Conservation (phyloP, 371 early-diverging fungal species). For the Scutellospora calospora region DNA sequence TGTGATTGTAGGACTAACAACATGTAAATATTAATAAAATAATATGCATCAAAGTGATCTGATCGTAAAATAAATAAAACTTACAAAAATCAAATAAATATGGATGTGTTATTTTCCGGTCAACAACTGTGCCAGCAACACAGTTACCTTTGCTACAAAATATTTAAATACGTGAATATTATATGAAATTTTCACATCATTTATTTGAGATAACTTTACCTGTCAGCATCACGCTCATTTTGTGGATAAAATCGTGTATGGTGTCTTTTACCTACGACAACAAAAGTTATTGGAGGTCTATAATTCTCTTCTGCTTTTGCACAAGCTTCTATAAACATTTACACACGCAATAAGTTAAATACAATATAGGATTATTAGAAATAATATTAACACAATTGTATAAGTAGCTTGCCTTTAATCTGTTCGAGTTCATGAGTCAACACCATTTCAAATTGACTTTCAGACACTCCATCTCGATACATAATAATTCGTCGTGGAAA, state of each 20-base stretch:
- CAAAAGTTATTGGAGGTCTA: slow-evolving; percentile 63
- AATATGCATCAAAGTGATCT: neutral
- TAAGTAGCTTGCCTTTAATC: slow-evolving; percentile 49
- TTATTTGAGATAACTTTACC: neutral
- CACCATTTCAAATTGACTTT: slow-evolving; percentile 70
- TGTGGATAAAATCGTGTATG: slow-evolving; percentile 68
- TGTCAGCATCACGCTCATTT: slow-evolving; percentile 51
- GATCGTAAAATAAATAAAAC: slow-evolving; percentile 18
- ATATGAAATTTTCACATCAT: neutral
- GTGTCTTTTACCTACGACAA: slow-evolving; percentile 81
- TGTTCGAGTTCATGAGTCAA: slow-evolving; percentile 61
- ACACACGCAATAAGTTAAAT: neutral
- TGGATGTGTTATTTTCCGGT: slow-evolving; percentile 62
- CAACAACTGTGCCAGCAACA: slow-evolving; percentile 69
- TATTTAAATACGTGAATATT: neutral
- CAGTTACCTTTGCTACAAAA: slow-evolving; percentile 59
- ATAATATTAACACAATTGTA: neutral
- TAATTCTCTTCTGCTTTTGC: slow-evolving; percentile 40
- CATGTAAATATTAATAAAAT: slow-evolving; percentile 24
- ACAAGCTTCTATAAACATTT: slow-evolving; percentile 19
- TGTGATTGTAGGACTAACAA: slow-evolving; percentile 66
- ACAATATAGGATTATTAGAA: too few relatives aligned
- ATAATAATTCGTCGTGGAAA: slow-evolving; percentile 66
- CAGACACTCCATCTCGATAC: slow-evolving; percentile 80
- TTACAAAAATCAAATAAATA: slow-evolving; percentile 59